Evolutionary conservation across 2,329 filamentous ascomycete genomes (phyloP), one percentile per base, ranked within the genome.

Genomic region (Aureobasidium sp.): DNA sequence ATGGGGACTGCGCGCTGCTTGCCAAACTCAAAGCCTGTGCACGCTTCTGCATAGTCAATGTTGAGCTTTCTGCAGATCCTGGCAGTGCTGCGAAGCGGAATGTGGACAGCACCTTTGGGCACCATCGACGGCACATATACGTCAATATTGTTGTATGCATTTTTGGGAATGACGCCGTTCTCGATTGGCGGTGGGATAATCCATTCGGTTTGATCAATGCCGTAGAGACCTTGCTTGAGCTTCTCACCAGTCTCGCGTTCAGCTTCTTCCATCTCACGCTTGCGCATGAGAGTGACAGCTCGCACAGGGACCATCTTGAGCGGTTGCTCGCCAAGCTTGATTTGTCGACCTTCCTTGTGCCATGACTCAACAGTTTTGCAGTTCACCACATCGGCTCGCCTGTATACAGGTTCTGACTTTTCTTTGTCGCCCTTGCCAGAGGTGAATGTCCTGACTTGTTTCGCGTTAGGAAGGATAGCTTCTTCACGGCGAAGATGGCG

Each of bases 11-110:
- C 94, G 81, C 94, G 92, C 63, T 94, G 88, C 68, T 94, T 88
- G 0, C 93, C 93, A 72, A 97, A 99, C 71, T 99, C 94, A 71
- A 99, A 99, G 1, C 91, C 94, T 0, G 92, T 92, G 2, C 96
- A 94, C 1, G 94, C 94, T 74, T 97, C 94, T 0, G 94, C 94
- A 68, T 87, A 95, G 70, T 97, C 91, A 41, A 97, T 88, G 4
- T 85, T 85, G 0, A 99, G 79, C 64, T 89, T 86, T 71, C 90
- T 91, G 73, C 93, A 97, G 1, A 97, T 83, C 51, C 87, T 86
- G 36, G 87, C 85, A 0, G 87, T 88, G 0, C 90, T 90, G 49
- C 87, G 84, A 59, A 87, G 86, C 0, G 91, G 91, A 2, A 97
- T 81, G 71, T 99, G 94, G 0, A 89, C 83, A 2, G 92, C 92